Conservation (phyloP, 768 basidiomycete genomes). For the Suillus alpinus region DNA sequence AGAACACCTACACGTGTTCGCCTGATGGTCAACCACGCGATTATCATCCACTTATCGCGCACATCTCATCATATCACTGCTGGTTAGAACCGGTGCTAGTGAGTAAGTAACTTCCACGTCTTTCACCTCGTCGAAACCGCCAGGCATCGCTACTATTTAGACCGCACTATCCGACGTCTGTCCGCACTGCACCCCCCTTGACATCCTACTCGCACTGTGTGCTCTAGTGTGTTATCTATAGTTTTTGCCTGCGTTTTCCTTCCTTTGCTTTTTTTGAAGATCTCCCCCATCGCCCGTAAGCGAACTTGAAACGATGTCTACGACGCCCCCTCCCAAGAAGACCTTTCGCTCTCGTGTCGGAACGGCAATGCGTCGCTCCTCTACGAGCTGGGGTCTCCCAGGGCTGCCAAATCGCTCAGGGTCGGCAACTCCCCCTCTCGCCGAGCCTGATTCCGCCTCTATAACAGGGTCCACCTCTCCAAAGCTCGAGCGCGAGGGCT, state of each 20-base stretch:
- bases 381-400: conserved; percentile 48
- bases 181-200: conserved; percentile 18
- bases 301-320: conserved; percentile 24
- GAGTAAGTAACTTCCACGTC: conserved; percentile 20
- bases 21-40: conserved; percentile 32
- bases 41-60: conserved; percentile 31
- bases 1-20: conserved; percentile 28
- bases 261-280: conserved; percentile 7
- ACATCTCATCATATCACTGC: conserved; percentile 31
- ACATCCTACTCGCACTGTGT: conserved; percentile 10
- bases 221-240: conserved; percentile 10
- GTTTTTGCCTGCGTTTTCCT: not conserved
- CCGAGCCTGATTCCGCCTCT: conserved; percentile 26
- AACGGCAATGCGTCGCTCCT: conserved; percentile 58
- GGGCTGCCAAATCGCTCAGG: conserved; percentile 28
- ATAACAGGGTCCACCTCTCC: conserved; percentile 25
- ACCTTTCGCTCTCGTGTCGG: conserved; percentile 61
- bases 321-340: conserved; percentile 33
- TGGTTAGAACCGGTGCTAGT: conserved; percentile 17
- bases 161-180: conserved; percentile 19
- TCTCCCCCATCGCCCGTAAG: not conserved
- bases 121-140: conserved; percentile 33
- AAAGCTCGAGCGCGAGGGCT: conserved; percentile 27
- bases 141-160: conserved; percentile 33
- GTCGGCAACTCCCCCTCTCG: conserved; percentile 25